A percentile compares a stretch with the other conserved stretches of the same genome.
Conservation (phyloP, 78 protist species). For the Dictyostelium citrinum region DNA sequence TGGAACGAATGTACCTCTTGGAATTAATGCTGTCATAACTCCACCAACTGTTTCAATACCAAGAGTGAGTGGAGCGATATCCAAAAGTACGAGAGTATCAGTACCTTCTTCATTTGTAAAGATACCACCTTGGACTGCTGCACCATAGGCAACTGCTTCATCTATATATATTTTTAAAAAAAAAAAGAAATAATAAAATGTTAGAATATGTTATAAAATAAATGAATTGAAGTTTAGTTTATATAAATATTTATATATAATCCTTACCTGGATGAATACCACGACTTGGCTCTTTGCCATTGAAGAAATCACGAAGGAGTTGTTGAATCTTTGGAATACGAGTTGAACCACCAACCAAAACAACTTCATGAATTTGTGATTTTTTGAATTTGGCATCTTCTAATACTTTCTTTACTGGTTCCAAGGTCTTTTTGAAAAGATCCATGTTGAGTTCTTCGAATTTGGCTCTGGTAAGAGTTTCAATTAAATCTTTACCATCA, state of each 20-base stretch:
- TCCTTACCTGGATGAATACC: slow-evolving; percentile 99
- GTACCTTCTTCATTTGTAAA: slow-evolving; percentile 77
- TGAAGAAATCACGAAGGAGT: slow-evolving; percentile 96
- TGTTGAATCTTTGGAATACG: slow-evolving; percentile 99
- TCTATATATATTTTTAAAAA: too few relatives aligned
- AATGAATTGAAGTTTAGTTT: too few relatives aligned
- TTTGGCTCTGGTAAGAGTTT: slow-evolving; percentile 98
- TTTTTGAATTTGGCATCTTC: slow-evolving; percentile 94
- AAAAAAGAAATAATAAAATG: too few relatives aligned
- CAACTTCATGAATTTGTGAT: slow-evolving; percentile 96
- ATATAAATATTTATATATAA: too few relatives aligned
- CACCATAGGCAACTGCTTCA: slow-evolving; percentile 99
- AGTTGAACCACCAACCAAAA: slow-evolving; percentile 99
- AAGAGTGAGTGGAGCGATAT: slow-evolving; percentile 98
- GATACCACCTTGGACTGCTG: slow-evolving; percentile 99
- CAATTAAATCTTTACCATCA: slow-evolving; percentile 97
- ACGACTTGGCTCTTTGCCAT: slow-evolving; percentile 98
- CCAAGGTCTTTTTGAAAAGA: slow-evolving; percentile 95
- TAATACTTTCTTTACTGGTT: slow-evolving; percentile 94
- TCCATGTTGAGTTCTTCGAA: slow-evolving; percentile 99
- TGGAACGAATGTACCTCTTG: slow-evolving; percentile 93
- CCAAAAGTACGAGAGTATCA: slow-evolving; percentile 92
- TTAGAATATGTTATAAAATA: too few relatives aligned
- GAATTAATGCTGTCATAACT: slow-evolving; percentile 93
- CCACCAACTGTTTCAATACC: slow-evolving; percentile 99